Conservation (phyloP, 441 rosid genomes). For the Brassica balearica region DNA sequence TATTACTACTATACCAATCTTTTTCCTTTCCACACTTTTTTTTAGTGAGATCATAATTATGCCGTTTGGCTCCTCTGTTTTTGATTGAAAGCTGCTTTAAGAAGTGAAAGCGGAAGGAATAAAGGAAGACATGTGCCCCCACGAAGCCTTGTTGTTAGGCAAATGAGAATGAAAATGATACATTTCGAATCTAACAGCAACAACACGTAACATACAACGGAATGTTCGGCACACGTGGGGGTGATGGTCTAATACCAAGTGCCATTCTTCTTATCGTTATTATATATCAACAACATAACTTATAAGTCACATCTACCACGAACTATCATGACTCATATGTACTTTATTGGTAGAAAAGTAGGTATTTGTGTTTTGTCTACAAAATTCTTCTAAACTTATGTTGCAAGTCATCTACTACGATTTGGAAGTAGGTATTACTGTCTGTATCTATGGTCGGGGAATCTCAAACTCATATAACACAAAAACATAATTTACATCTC, state of each 20-base stretch:
- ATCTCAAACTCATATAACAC: constrained; percentile 21
- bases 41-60: neutral
- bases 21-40: neutral
- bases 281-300: constrained; percentile 3
- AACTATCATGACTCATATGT: constrained; percentile 3
- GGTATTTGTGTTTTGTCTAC: constrained; percentile 26
- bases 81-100: neutral
- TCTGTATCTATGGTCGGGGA: constrained; percentile 11
- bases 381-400: neutral
- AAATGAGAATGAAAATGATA: constrained; percentile 12
- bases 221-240: constrained; percentile 45
- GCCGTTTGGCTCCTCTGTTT: constrained; percentile 26
- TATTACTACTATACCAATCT: too few relatives aligned
- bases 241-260: constrained; percentile 8
- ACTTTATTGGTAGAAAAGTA: constrained; percentile 36
- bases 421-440: neutral
- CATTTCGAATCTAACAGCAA: constrained; percentile 29
- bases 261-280: neutral
- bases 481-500: neutral
- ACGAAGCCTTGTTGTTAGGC: constrained; percentile 31
- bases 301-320: constrained; percentile 25
- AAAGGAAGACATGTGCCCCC: constrained; percentile 40
- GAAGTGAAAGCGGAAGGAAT: constrained; percentile 37
- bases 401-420: neutral
- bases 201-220: constrained; percentile 33